A percentile compares a stretch with the other conserved stretches of the same genome.
Evolutionary conservation across 768 basidiomycete species (phyloP).

Genomic region (Trametes coccinea): DNA sequence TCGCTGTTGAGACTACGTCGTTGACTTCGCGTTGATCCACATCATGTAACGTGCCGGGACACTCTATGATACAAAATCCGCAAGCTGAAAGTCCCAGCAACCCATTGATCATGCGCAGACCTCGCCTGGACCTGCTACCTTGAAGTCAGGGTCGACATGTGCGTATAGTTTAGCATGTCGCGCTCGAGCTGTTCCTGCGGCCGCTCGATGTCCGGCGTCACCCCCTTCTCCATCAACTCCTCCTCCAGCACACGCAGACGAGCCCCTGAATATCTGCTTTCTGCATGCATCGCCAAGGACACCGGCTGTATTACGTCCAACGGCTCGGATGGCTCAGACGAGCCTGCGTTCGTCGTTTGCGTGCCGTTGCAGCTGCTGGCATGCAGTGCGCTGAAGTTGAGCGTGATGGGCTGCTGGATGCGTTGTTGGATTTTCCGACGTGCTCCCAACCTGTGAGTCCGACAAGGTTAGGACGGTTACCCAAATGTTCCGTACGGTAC

Average conservation of each 20-base stretch:
- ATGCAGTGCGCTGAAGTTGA: slow-evolving; percentile 11
- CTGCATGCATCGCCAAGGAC: no score
- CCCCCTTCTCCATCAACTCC: not conserved
- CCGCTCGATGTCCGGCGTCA: slow-evolving; percentile 7
- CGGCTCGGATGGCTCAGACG: not conserved
- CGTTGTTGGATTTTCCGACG: not conserved
- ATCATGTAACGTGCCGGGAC: no score
- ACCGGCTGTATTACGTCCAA: not conserved
- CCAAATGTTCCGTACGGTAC: not conserved
- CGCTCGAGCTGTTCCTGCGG: not conserved
- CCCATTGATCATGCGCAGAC: no score
- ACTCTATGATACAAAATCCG: no score
- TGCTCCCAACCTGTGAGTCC: not conserved
- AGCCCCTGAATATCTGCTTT: no score
- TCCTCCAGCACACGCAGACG: not conserved
- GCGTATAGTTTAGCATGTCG: not conserved
- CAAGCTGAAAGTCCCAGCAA: no score
- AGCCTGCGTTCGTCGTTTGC: not conserved
- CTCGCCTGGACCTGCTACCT: not conserved
- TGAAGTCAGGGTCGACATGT: no score
- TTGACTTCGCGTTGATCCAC: no score
- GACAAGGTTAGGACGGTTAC: not conserved
- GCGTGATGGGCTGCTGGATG: slow-evolving; percentile 2
- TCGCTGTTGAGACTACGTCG: no score
- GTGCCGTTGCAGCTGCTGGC: not conserved